Evolutionary conservation across 306 rosid species (phyloP).

Genomic region (Prunus campanulata): DNA sequence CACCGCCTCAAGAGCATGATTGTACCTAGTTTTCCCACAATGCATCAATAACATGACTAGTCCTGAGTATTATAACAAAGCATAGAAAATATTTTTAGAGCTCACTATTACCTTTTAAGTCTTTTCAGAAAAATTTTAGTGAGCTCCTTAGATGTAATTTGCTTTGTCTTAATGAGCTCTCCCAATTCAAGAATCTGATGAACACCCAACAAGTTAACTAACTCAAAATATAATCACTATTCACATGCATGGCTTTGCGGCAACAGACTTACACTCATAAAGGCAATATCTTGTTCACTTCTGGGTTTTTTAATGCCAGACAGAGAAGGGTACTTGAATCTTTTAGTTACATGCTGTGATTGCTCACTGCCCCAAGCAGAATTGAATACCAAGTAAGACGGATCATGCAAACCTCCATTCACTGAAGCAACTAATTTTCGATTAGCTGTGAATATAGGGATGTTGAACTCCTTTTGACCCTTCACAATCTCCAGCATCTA

Average conservation of each 20-base stretch:
- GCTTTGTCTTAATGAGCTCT: slow-evolving; percentile 59
- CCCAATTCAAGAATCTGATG: slow-evolving; percentile 73
- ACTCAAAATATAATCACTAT: not conserved
- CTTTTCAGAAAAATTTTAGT: slow-evolving; percentile 57
- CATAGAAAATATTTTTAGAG: slow-evolving; percentile 6
- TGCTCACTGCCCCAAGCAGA: slow-evolving; percentile 40
- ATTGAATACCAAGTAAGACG: slow-evolving; percentile 51
- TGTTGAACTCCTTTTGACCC: slow-evolving; percentile 46
- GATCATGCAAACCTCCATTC: slow-evolving; percentile 61
- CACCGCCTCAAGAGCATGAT: slow-evolving; percentile 64
- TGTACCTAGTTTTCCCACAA: slow-evolving; percentile 44
- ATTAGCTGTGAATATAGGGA: slow-evolving; percentile 53
- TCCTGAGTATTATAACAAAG: not conserved
- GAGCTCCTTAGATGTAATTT: slow-evolving; percentile 71
- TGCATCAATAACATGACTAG: slow-evolving; percentile 2
- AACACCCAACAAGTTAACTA: not conserved
- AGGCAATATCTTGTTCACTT: slow-evolving; percentile 64
- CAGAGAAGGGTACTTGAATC: slow-evolving; percentile 44
- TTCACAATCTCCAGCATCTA: slow-evolving; percentile 52
- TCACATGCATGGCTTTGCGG: not conserved
- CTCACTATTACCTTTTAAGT: slow-evolving; percentile 51
- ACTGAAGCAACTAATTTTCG: slow-evolving; percentile 52
- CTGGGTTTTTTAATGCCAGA: slow-evolving; percentile 43
- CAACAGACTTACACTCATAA: slow-evolving; percentile 49
- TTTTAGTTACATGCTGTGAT: slow-evolving; percentile 19